Conservation (phyloP, 2,329 filamentous ascomycete species). For the Fusarium sp. region DNA sequence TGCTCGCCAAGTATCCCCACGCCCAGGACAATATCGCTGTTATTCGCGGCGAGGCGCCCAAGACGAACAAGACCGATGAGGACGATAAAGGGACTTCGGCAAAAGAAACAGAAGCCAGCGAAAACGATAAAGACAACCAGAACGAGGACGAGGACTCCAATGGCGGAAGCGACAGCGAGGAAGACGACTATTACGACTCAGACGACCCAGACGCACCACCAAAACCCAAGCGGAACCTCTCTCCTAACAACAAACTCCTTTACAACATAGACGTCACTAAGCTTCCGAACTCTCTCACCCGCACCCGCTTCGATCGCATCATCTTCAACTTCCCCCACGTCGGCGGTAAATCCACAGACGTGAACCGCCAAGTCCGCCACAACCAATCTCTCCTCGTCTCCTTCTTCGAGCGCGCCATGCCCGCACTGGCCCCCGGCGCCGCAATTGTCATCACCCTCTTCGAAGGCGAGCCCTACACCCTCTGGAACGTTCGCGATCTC, state of each 20-base stretch:
- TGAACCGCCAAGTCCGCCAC: slow-evolving; percentile 91
- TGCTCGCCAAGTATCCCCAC: slow-evolving; percentile 80
- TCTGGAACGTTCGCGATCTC: slow-evolving; percentile 94
- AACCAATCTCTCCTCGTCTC: slow-evolving; percentile 83
- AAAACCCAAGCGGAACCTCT: slow-evolving; percentile 25
- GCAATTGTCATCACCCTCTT: slow-evolving; percentile 87
- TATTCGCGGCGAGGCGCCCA: slow-evolving; percentile 51
- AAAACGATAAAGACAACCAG: slow-evolving; percentile 12
- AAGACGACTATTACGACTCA: slow-evolving; percentile 37
- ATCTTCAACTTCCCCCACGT: slow-evolving; percentile 98
- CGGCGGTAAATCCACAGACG: slow-evolving; percentile 89
- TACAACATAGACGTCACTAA: slow-evolving; percentile 76
- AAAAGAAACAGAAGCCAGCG: slow-evolving; percentile 9
- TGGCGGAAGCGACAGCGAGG: slow-evolving; percentile 31
- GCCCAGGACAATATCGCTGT: slow-evolving; percentile 67
- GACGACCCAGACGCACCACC: slow-evolving; percentile 34
- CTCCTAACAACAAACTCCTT: slow-evolving; percentile 56
- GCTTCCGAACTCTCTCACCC: slow-evolving; percentile 60
- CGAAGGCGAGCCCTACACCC: slow-evolving; percentile 91
- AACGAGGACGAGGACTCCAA: slow-evolving; percentile 25
- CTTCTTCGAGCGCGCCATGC: slow-evolving; percentile 69
- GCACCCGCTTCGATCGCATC: slow-evolving; percentile 74
- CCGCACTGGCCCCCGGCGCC: slow-evolving; percentile 58
- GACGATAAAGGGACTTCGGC: slow-evolving; percentile 1
- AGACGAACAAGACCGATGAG: slow-evolving; percentile 27